Percentiles rank a stretch among this genome's conserved stretches.
Evolutionary conservation across 768 basidiomycete genomes (phyloP).

Genomic region (Leccinum truebloodii): DNA sequence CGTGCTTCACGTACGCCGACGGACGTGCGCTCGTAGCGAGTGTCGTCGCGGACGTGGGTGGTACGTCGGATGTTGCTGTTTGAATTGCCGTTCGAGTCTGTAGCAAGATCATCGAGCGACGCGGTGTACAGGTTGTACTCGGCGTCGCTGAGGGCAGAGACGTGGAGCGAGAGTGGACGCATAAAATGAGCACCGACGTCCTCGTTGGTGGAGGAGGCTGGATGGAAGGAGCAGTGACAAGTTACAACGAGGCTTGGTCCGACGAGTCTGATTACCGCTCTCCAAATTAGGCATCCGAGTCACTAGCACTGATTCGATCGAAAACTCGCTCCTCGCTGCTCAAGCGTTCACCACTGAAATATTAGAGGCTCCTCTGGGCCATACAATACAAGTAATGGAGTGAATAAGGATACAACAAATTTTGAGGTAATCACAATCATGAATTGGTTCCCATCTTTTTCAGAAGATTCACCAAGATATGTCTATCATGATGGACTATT

Average conservation of each 20-base stretch:
- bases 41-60: conserved; percentile 38
- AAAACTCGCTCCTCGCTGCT: too few species aligned
- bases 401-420: too few species aligned
- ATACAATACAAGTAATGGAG: too few species aligned
- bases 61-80: background rate
- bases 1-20: conserved; percentile 67
- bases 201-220: background rate
- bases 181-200: conserved; percentile 31
- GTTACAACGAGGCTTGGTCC: background rate
- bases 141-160: conserved; percentile 72
- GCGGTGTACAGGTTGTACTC: conserved; percentile 71
- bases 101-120: conserved; percentile 54
- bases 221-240: background rate
- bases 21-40: conserved; percentile 51
- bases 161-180: conserved; percentile 68
- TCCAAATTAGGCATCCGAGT: too few species aligned
- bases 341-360: too few species aligned
- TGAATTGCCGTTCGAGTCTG: conserved; percentile 31
- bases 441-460: too few species aligned
- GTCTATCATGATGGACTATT: too few species aligned
- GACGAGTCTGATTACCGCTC: too few species aligned
- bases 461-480: too few species aligned
- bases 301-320: too few species aligned
- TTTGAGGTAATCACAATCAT: too few species aligned
- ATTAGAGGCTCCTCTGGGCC: too few species aligned